A percentile compares a stretch with the other conserved stretches of the same genome.
phyloP scores from a whole-genome alignment of 1,139 yeast species.

The Candida albicans region DNA sequence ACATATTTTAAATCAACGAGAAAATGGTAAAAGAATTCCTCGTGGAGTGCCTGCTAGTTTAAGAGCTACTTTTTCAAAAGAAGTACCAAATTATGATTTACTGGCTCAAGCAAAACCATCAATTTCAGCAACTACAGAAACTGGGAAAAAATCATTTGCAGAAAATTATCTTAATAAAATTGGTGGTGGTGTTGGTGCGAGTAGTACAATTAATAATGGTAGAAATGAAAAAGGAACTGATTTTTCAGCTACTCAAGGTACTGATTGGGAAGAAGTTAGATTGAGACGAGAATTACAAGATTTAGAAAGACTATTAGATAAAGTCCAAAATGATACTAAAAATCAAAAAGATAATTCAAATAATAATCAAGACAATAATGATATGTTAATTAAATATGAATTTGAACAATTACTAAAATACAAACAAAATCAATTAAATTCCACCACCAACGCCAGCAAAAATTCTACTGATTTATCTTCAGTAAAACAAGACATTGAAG shows the following conservation, averaged over 20 bases:
- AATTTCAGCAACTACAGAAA: slow-evolving; percentile 27
- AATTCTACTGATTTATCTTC: slow-evolving; percentile 33
- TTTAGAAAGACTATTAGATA: slow-evolving; percentile 60
- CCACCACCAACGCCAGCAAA: slow-evolving; percentile 5
- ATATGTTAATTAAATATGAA: slow-evolving; percentile 56
- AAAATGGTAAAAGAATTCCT: slow-evolving; percentile 85
- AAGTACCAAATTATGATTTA: slow-evolving; percentile 74
- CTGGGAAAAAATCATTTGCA: slow-evolving; percentile 34
- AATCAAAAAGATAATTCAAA: slow-evolving; percentile 28
- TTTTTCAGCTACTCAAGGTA: slow-evolving; percentile 68
- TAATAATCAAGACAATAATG: slow-evolving; percentile 28
- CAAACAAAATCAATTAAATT: slow-evolving; percentile 45
- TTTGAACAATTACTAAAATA: slow-evolving; percentile 78
- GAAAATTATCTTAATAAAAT: slow-evolving; percentile 40
- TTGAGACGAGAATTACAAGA: slow-evolving; percentile 77
- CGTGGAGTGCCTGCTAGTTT: slow-evolving; percentile 92
- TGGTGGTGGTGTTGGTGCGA: slow-evolving; percentile 41
- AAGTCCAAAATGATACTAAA: slow-evolving; percentile 55
- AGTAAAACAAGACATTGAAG: slow-evolving; percentile 58
- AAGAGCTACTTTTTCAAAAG: slow-evolving; percentile 88
- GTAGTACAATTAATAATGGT: slow-evolving; percentile 30
- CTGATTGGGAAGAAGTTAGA: slow-evolving; percentile 87
- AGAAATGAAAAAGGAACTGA: slow-evolving; percentile 67
- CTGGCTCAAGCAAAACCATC: slow-evolving; percentile 34
- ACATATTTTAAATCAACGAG: slow-evolving; percentile 88